These are phyloP conservation scores for Calonectria pauciramosa DNA, from an alignment of 2,329 filamentous ascomycete genomes.

Conservation along the genomic window DNA sequence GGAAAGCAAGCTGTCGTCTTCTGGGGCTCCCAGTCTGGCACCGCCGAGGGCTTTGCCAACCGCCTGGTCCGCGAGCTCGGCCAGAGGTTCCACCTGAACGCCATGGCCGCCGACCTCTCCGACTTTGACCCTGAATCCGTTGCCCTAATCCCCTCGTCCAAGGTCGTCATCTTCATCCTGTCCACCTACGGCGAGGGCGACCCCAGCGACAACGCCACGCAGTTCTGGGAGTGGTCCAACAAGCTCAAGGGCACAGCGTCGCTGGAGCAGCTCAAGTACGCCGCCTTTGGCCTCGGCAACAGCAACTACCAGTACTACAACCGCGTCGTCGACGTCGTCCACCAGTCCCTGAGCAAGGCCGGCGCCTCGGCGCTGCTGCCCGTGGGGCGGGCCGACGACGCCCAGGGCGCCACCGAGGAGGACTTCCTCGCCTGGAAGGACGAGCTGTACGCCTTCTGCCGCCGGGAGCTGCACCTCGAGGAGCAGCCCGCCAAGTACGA, in stretches of 20 bases:
- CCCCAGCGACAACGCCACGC: slow-evolving; percentile 50
- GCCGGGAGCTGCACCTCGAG: slow-evolving; percentile 35
- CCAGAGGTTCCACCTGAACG: slow-evolving; percentile 20
- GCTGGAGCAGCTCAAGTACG: slow-evolving; percentile 42
- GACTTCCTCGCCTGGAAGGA: slow-evolving; percentile 51
- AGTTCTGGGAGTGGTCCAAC: slow-evolving; percentile 43
- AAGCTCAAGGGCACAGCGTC: slow-evolving; percentile 14
- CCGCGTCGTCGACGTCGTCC: slow-evolving; percentile 44
- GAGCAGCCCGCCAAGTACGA: slow-evolving; percentile 42
- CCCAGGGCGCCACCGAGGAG: slow-evolving; percentile 46
- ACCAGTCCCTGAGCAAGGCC: slow-evolving; percentile 33
- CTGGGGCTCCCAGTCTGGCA: slow-evolving; percentile 30
- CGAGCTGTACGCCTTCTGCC: slow-evolving; percentile 36
- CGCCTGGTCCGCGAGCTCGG: slow-evolving; percentile 21
- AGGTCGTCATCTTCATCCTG: slow-evolving; percentile 49
- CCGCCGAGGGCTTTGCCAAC: slow-evolving; percentile 21
- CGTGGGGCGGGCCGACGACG: slow-evolving; percentile 47
- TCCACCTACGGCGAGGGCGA: slow-evolving; percentile 54
- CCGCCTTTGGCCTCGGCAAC: slow-evolving; percentile 52
- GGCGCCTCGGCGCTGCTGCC: slow-evolving; percentile 42
- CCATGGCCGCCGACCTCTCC: slow-evolving; percentile 53
- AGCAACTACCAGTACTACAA: slow-evolving; percentile 53
- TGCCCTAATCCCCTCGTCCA: slow-evolving; percentile 38
- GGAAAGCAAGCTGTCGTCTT: slow-evolving; percentile 28
- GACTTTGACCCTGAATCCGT: slow-evolving; percentile 59